Base-by-base conservation (phyloP, 2,329 filamentous ascomycete species). In the Davidsoniella virescens region DNA sequence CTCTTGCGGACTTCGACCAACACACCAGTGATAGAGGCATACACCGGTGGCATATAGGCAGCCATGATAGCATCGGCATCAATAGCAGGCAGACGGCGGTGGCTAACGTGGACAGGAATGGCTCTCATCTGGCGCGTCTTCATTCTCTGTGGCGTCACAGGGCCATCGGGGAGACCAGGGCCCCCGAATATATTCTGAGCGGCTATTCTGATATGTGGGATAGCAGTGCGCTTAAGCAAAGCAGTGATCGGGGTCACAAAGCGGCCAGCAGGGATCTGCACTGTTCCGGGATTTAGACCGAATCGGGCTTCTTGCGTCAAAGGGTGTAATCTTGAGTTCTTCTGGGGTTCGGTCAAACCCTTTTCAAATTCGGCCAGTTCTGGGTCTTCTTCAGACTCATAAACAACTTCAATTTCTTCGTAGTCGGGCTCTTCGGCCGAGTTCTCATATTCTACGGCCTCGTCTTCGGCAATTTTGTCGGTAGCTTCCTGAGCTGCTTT, bases 141-240 rank as follows among this genome's bases (percentile, higher is more conserved):
- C 58, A 66, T 73, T 14, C 70, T 67, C 29, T 67, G 65, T 0
- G 84, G 81, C 2, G 84, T 88, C 1, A 80, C 74, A 1, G 84
- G 79, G 1, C 87, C 93, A 59, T 82, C 72, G 2, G 88, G 88
- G 14, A 96, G 68, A 0, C 80, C 77, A 3, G 65, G 65, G 0
- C 90, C 90, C 41, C 88, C 90, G 61, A 94, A 90, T 1, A 77
- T 71, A 41, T 71, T 74, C 56, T 85, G 77, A 0, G 88, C 84
- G 1, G 82, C 73, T 51, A 82, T 73, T 33, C 72, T 71, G 29
- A 96, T 69, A 60, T 98, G 92, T 51, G 79, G 82, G 41, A 80
- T 76, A 52, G 86, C 76, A 49, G 78, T 76, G 50, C 80, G 70
- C 12, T 71, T 70, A 2, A 96, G 70, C 2, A 94, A 70, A 4